Percentiles rank a stretch among this genome's conserved stretches.
Conservation (phyloP, 768 basidiomycete genomes). For the Termitomyces sp. region DNA sequence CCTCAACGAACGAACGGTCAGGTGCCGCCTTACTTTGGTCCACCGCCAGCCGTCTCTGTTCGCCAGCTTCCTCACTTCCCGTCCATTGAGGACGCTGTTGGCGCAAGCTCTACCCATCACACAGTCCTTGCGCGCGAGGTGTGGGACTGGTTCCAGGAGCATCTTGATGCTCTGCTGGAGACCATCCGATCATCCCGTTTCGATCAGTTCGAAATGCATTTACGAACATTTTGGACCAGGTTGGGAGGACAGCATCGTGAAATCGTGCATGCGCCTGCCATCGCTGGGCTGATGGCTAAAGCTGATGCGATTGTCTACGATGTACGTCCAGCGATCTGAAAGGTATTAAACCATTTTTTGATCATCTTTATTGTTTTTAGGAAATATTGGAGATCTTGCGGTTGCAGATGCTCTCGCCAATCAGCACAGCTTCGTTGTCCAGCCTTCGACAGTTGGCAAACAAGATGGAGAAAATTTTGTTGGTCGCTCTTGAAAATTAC, state of each 20-base stretch:
- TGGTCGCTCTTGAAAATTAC: constrained; percentile 75
- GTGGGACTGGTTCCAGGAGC: constrained; percentile 91
- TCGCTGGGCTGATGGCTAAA: constrained; percentile 84
- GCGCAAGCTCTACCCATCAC: constrained; percentile 65
- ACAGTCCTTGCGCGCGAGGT: constrained; percentile 81
- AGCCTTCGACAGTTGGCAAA: constrained; percentile 77
- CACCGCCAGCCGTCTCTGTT: constrained; percentile 56
- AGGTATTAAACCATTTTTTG: constrained; percentile 3
- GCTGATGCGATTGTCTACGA: constrained; percentile 90
- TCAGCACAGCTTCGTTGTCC: constrained; percentile 59
- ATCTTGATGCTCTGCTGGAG: constrained; percentile 78
- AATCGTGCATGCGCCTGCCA: constrained; percentile 82
- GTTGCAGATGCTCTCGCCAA: constrained; percentile 76
- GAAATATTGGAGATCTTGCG: constrained; percentile 85
- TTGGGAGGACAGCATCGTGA: constrained; percentile 74
- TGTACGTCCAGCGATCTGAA: constrained; percentile 42
- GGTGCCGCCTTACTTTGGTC: constrained; percentile 37
- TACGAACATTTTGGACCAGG: constrained; percentile 81
- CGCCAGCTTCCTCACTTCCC: constrained; percentile 79
- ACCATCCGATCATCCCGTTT: constrained; percentile 73
- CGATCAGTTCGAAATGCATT: constrained; percentile 85
- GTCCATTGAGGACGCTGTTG: constrained; percentile 80
- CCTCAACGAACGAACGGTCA: constrained; percentile 40
- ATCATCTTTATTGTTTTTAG: constrained; percentile 28
- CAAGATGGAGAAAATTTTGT: constrained; percentile 88